phyloP scores from a whole-genome alignment of 495 filamentous ascomycete genomes.

The Xylaria curta region DNA sequence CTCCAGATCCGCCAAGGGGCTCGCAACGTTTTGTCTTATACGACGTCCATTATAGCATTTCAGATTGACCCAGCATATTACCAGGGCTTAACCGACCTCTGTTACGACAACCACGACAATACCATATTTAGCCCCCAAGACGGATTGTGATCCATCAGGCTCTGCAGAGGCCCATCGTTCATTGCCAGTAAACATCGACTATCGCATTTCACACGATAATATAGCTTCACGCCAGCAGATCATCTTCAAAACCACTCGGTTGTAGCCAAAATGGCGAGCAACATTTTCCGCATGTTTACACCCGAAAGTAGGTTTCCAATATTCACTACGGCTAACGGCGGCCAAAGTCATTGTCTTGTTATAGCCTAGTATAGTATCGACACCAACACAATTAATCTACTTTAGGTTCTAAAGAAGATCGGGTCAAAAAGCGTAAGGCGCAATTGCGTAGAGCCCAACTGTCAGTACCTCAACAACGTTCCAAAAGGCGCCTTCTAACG shows the following conservation, averaged over 20 bases:
- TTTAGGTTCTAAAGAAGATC: slow-evolving; percentile 27
- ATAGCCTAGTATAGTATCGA: background rate
- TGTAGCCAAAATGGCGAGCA: slow-evolving; percentile 23
- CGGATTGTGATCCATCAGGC: background rate
- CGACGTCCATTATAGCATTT: background rate
- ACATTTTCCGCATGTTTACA: slow-evolving; percentile 33
- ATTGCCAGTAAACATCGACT: background rate
- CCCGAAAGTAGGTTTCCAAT: slow-evolving; percentile 25
- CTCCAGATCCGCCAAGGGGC: background rate
- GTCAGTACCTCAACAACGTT: slow-evolving; percentile 14
- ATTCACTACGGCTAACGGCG: background rate
- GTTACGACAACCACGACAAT: background rate
- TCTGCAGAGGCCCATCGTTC: background rate
- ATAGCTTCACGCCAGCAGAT: background rate
- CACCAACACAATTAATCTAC: background rate
- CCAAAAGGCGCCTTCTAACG: background rate
- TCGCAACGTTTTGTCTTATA: background rate
- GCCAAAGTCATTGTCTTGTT: background rate
- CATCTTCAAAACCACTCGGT: background rate
- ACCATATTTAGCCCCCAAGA: background rate
- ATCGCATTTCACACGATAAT: background rate
- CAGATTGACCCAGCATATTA: background rate
- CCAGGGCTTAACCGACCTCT: background rate
- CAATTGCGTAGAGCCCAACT: slow-evolving; percentile 39
- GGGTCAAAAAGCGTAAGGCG: slow-evolving; percentile 34